Evolutionary conservation across 2,329 filamentous ascomycete species (phyloP).

Genomic region (Botrytis cinerea): DNA sequence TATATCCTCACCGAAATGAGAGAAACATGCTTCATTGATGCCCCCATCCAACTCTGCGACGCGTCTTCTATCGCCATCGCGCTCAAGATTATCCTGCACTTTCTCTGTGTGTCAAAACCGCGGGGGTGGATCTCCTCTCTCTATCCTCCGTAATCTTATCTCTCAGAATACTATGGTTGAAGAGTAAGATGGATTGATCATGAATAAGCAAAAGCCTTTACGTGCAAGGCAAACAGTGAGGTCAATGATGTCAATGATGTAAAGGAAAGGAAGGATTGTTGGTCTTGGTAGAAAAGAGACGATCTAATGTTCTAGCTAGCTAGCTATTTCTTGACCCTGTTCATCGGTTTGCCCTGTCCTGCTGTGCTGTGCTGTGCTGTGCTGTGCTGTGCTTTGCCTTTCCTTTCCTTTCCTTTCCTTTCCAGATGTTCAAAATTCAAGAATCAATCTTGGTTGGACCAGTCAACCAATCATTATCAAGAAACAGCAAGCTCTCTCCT

Average conservation of each 20-base stretch:
- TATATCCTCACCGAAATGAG: conserved; percentile 59
- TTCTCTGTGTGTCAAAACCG: neutral
- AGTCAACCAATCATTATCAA: conserved; percentile 9
- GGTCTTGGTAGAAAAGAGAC: neutral
- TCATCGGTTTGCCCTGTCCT: conserved; percentile 4
- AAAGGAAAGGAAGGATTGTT: conserved; percentile 18
- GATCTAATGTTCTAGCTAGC: conserved; percentile 8
- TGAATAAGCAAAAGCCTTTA: conserved; percentile 19
- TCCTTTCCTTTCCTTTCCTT: neutral
- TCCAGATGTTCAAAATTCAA: conserved; percentile 14
- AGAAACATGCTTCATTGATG: conserved; percentile 70
- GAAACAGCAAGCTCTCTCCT: neutral
- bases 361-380: neutral
- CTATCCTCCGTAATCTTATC: neutral
- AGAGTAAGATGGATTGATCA: neutral
- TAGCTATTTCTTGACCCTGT: neutral
- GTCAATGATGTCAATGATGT: conserved; percentile 5
- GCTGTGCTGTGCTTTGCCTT: too few species aligned
- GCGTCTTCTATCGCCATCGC: conserved; percentile 19
- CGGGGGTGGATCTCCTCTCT: conserved; percentile 17
- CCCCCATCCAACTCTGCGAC: conserved; percentile 47
- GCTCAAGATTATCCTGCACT: conserved; percentile 2
- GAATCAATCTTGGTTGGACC: neutral
- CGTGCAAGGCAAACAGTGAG: conserved; percentile 20
- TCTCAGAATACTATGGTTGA: neutral